phyloP scores from a whole-genome alignment of 306 rosid genomes.

The Sophora flavescens region DNA sequence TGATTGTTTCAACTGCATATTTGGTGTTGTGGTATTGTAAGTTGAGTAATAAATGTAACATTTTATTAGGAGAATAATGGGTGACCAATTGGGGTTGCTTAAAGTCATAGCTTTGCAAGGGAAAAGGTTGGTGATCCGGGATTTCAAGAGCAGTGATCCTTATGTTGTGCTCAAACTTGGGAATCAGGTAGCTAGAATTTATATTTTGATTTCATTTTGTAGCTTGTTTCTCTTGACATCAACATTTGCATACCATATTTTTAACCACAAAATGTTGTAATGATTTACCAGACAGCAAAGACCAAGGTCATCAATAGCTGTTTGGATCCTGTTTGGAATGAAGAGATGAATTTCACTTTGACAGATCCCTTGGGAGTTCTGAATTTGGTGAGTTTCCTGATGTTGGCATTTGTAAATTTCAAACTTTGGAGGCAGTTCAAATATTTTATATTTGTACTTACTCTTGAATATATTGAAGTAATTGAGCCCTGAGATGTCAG shows the following conservation, averaged over 20 bases:
- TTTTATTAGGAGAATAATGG: constrained; percentile 58
- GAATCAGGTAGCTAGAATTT: constrained; percentile 65
- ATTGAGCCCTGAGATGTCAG: neutral
- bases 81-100: constrained; percentile 70
- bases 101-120: constrained; percentile 88
- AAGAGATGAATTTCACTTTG: constrained; percentile 79
- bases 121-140: constrained; percentile 84
- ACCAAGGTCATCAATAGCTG: constrained; percentile 94
- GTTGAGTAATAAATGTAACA: constrained; percentile 19
- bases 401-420: constrained; percentile 28
- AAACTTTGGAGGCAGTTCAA: neutral
- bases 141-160: constrained; percentile 97
- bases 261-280: constrained; percentile 31
- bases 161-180: constrained; percentile 93
- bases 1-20: neutral
- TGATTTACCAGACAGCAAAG: constrained; percentile 78
- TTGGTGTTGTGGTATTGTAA: constrained; percentile 17
- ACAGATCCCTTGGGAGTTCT: constrained; percentile 73
- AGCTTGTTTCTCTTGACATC: constrained; percentile 31
- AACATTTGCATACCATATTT: constrained; percentile 18
- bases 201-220: constrained; percentile 12
- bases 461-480: constrained; percentile 2
- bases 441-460: neutral
- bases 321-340: constrained; percentile 98
- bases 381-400: constrained; percentile 68